Percentiles rank a stretch among this genome's conserved stretches.
Evolutionary conservation across 2,329 filamentous ascomycete genomes (phyloP).

Genomic region (Pyrenochaeta sp.): DNA sequence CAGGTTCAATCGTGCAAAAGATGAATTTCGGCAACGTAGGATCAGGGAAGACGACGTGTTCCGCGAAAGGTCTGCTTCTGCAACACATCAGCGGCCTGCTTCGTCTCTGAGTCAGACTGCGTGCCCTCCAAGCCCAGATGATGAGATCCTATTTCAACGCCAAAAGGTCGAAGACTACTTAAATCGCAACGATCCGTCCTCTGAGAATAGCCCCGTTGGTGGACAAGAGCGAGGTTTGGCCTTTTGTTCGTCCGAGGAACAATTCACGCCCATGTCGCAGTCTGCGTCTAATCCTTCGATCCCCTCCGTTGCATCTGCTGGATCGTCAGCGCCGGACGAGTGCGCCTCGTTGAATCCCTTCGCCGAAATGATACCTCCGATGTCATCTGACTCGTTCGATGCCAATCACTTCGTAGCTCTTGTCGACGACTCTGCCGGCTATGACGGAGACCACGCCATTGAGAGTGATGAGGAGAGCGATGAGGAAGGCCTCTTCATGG

Average conservation of each 20-base stretch:
- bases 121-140: constrained; percentile 60
- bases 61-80: constrained; percentile 34
- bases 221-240: constrained; percentile 40
- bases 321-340: constrained; percentile 54
- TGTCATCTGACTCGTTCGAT: constrained; percentile 49
- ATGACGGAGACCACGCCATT: constrained; percentile 51
- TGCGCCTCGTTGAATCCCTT: constrained; percentile 30
- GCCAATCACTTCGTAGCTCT: constrained; percentile 37
- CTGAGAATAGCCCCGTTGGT: constrained; percentile 53
- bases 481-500: constrained; percentile 52
- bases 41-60: constrained; percentile 41
- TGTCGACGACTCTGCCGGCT: constrained; percentile 48
- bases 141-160: constrained; percentile 42
- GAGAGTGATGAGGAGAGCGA: constrained; percentile 52
- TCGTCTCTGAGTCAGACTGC: constrained; percentile 43
- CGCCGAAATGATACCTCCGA: constrained; percentile 29
- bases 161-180: constrained; percentile 43
- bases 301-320: constrained; percentile 59
- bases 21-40: constrained; percentile 49
- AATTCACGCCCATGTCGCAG: constrained; percentile 59
- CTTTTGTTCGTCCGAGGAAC: constrained; percentile 59
- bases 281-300: constrained; percentile 62
- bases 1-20: constrained; percentile 48
- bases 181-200: constrained; percentile 41
- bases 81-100: constrained; percentile 31